These are phyloP conservation scores for Chaetomiaceae sp. DNA, from an alignment of 2,329 filamentous ascomycete species.

Conservation along the genomic window DNA sequence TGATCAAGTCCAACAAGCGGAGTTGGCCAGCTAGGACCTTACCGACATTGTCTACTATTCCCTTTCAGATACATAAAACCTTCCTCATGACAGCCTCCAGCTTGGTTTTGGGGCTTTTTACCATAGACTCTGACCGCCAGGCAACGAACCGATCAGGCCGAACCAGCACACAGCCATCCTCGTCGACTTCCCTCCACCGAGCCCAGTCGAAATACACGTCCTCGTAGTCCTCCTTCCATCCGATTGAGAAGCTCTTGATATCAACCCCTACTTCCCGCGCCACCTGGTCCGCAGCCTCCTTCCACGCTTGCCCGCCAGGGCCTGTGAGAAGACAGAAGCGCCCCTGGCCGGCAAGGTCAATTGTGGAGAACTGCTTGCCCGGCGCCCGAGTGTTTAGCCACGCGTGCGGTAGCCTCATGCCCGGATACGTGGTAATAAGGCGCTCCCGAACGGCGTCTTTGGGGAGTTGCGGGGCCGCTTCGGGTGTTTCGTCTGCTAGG, in stretches of 20 bases:
- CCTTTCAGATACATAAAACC: conserved; percentile 15
- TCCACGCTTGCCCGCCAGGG: conserved; percentile 53
- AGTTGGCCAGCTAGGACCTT: too few species aligned
- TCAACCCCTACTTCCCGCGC: conserved; percentile 39
- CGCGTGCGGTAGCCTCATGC: conserved; percentile 55
- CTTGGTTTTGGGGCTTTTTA: conserved; percentile 18
- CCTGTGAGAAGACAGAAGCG: conserved; percentile 49
- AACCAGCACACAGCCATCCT: conserved; percentile 55
- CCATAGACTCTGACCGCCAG: conserved; percentile 37
- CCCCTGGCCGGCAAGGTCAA: conserved; percentile 56
- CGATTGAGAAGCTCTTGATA: conserved; percentile 49
- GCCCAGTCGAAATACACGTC: conserved; percentile 61
- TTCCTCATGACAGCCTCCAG: conserved; percentile 25
- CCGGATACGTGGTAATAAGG: conserved; percentile 52
- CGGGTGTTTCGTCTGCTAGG: conserved; percentile 37
- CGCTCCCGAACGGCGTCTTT: conserved; percentile 41
- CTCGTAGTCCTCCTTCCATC: conserved; percentile 55
- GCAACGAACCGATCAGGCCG: conserved; percentile 57
- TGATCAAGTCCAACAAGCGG: not conserved
- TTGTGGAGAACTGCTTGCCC: conserved; percentile 47
- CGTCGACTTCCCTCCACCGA: conserved; percentile 47
- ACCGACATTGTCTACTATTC: not conserved
- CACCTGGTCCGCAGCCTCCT: conserved; percentile 41
- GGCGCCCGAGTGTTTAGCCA: conserved; percentile 54
- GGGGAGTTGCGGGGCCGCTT: conserved; percentile 20